These are phyloP conservation scores for Helichrysum umbraculigerum DNA, from an alignment of 129 eudicot genomes.

Conservation along the genomic window DNA sequence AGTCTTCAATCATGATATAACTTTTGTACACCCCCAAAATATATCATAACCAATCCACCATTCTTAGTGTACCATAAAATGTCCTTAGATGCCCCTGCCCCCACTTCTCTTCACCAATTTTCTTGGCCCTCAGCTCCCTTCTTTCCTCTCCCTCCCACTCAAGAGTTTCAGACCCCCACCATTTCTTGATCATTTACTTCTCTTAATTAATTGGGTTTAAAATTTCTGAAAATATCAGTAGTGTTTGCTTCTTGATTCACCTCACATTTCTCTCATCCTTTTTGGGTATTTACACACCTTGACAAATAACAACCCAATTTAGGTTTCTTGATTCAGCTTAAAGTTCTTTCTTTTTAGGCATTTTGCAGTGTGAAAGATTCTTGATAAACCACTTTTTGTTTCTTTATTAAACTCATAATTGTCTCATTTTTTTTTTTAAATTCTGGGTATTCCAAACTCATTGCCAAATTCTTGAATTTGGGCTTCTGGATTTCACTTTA, in stretches of 20 bases:
- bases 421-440: not conserved
- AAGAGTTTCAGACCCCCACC: not conserved
- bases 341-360: not conserved
- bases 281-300: constrained; percentile 14
- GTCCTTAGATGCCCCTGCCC: constrained; percentile 39
- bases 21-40: constrained; percentile 33
- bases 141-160: not conserved
- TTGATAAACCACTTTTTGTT: constrained; percentile 8
- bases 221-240: not conserved
- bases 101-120: constrained; percentile 34
- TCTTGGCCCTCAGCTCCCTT: constrained; percentile 1
- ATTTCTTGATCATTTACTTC: not conserved
- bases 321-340: constrained; percentile 20
- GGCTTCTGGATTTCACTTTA: constrained; percentile 6
- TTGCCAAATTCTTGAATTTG: not conserved
- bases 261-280: not conserved
- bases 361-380: constrained; percentile 18
- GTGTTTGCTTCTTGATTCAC: not conserved
- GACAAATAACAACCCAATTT: not conserved
- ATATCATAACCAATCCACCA: constrained; percentile 22
- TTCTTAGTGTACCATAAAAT: constrained; percentile 33
- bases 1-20: constrained; percentile 28
- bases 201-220: constrained; percentile 2
- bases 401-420: too few species aligned
- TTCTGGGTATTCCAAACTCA: not conserved